Base-by-base conservation (phyloP, 305 asterid genomes). In the Stenogyne calaminthoides region DNA sequence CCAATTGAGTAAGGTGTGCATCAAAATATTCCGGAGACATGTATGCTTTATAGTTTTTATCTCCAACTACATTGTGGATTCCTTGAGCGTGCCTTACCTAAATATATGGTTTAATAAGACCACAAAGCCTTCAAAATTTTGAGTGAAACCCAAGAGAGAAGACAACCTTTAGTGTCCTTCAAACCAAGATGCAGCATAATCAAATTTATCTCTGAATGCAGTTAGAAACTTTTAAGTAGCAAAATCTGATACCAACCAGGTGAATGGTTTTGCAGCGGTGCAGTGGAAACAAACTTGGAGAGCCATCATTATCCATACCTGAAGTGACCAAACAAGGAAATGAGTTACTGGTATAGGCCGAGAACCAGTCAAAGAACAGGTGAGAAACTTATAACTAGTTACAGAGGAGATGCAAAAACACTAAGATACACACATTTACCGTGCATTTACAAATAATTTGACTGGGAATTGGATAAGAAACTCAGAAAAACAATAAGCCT, bases 21-120 rank as follows among this genome's bases (percentile, higher is more conserved):
- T 92, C 98, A 77, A 92, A 88, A 78, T 88, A 90, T 63, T 90
- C 92, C 7, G 85, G 84, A 74, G 96, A 87, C 98, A 90, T 81
- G 79, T 78, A 88, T 52, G 87, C 84, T 75, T 88, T 87, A 63
- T 90, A 86, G 78, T 86, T 88, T 74, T 88, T 92, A 58, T 88
- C 98, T 76, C 96, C 96, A 27, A 82, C 92, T 10, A 92, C 96
- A 71, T 92, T 92, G 84, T 90, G 97, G 68, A 86, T 83, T 54
- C 97, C 97, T 77, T 92, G 98, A 80, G 94, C 97, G 82, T 92
- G 97, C 92, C 97, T 90, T 80, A 92, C 98, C 98, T 92, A 83
- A 69, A 85, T 77, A 69, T 73, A 83, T 19, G 81, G 71, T 75
- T 76, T 77, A 83, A 67, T 76, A 69, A 83, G 87, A 80, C 80